phyloP scores from a whole-genome alignment of 352 stramenopile genomes.

The Phytophthora pistaciae region DNA sequence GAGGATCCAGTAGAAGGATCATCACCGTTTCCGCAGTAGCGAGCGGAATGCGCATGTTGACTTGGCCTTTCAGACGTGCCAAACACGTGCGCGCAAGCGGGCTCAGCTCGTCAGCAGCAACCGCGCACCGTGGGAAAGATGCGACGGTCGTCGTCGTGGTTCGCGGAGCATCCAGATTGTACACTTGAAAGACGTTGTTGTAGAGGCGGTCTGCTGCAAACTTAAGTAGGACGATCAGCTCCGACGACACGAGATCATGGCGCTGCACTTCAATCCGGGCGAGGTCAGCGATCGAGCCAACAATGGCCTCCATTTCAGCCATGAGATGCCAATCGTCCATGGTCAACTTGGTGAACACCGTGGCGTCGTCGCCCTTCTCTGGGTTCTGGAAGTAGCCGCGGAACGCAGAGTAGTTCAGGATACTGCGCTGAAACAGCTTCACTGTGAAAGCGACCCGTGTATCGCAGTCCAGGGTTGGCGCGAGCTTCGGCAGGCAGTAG shows the following conservation, averaged over 20 bases:
- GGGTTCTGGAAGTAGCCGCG: background rate
- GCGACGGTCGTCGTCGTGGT: slow-evolving; percentile 1
- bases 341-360: slow-evolving; percentile 6
- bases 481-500: background rate
- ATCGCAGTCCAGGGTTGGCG: slow-evolving; percentile 7
- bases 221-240: slow-evolving; percentile 17
- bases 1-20: slow-evolving; percentile 9
- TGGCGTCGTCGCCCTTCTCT: slow-evolving; percentile 1
- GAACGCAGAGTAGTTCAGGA: slow-evolving; percentile 12
- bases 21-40: background rate
- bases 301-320: slow-evolving; percentile 13
- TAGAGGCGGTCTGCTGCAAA: slow-evolving; percentile 5
- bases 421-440: background rate
- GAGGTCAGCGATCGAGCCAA: slow-evolving; percentile 4
- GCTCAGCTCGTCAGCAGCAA: background rate
- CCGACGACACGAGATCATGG: background rate
- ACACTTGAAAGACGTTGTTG: background rate
- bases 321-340: slow-evolving; percentile 4
- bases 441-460: slow-evolving; percentile 21
- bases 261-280: slow-evolving; percentile 21
- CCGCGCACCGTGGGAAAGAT: background rate
- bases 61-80: slow-evolving; percentile 3
- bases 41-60: background rate
- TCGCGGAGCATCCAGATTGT: background rate
- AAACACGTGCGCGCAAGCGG: background rate